Base-by-base conservation (phyloP, 306 rosid species). In the Cyclanthera cordifolia region DNA sequence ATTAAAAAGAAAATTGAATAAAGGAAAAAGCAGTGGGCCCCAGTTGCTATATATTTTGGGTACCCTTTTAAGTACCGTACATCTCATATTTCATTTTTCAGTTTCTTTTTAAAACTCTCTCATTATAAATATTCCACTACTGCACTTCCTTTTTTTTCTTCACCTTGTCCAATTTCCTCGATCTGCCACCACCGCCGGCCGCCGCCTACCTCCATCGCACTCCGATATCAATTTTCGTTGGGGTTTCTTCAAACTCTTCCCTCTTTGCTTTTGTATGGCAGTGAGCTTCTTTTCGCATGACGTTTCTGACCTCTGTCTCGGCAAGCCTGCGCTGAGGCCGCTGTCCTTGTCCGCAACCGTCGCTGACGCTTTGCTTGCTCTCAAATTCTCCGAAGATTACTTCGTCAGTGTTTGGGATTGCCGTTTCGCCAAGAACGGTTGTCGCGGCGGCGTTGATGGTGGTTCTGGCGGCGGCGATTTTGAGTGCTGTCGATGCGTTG, bases 221-320 rank as follows among this genome's bases (percentile, higher is more conserved):
- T 30, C 65, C 65, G 21, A 28, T 16, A 1, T 3, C 2, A 23
- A 30, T 16, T 11, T n/a, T 5, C 8, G 10, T 55, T 0, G 25
- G 48, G 47, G 48, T 41, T 65, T 63, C 11, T 45, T 43, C 13
- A 43, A 23, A 65, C 32, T 46, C 55, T 45, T 66, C 52, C 10
- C 21, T 47, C 8, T 50, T 45, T 14, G 32, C 28, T 24, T 5
- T 86, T 94, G 99, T 71, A 94, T 94, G 99, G 99, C 90, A 88
- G 95, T 90, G 84, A 90, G 79, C 80, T 85, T 86, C 73, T 79
- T 86, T 74, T 59, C 83, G 24, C 82, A 79, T 74, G 96, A 87
- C 79, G 81, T 94, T 73, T 93, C 97, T 21, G 99, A 93, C 79
- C 99, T 93, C 85, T 90, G 95, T 74, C 97, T 93, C 17, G 99